These are phyloP conservation scores for Takashimella koratensis DNA, from an alignment of 1,284 basidiomycete species.

Conservation along the genomic window DNA sequence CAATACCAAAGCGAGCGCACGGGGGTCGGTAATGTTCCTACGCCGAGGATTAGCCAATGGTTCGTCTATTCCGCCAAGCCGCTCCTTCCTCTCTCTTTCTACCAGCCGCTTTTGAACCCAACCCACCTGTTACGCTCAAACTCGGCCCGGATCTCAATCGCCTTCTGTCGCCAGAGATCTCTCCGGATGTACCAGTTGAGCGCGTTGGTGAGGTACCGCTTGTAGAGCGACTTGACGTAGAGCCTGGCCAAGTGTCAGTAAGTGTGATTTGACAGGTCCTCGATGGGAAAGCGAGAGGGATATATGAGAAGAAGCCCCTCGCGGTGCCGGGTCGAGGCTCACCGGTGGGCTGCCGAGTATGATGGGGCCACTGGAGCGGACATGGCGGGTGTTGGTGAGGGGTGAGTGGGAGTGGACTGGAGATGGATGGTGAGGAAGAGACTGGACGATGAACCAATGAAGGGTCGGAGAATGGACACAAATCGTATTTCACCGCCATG, in stretches of 20 bases:
- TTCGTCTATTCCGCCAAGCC: neutral
- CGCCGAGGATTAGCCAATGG: neutral
- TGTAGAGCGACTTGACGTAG: conserved; percentile 90
- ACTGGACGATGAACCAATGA: no score
- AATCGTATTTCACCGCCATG: neutral
- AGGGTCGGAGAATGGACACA: neutral
- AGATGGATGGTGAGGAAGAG: neutral
- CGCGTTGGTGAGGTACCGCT: conserved; percentile 75
- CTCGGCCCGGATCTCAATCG: conserved; percentile 79
- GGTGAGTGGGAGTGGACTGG: neutral
- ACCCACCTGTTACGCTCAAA: conserved; percentile 86
- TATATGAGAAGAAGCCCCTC: neutral
- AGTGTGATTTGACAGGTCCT: no score
- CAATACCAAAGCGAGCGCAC: conserved; percentile 74
- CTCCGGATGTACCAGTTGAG: conserved; percentile 84
- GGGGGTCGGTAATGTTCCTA: conserved; percentile 81
- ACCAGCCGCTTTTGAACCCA: neutral
- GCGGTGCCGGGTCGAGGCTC: neutral
- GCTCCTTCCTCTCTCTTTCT: neutral
- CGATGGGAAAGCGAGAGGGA: neutral
- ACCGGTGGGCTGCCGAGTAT: conserved; percentile 71
- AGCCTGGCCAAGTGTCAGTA: no score
- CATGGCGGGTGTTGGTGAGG: neutral
- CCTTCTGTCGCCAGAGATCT: conserved; percentile 78
- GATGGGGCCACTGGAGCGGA: conserved; percentile 43